phyloP scores from a whole-genome alignment of 75 land plant genomes.

The Selaginella moellendorffii region DNA sequence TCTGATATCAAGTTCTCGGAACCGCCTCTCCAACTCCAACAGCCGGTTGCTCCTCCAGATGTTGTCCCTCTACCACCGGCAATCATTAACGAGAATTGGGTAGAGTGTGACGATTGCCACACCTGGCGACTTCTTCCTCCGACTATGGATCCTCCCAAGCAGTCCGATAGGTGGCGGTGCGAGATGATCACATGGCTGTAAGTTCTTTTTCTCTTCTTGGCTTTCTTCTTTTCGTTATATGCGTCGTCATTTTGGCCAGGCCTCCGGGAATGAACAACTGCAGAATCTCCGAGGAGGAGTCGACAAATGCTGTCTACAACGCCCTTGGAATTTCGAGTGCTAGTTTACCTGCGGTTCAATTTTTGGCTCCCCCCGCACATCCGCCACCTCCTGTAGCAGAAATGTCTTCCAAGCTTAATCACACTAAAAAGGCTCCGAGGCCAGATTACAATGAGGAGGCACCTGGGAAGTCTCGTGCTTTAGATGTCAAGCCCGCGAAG shows the following conservation, averaged over 20 bases:
- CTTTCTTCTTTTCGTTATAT: neutral
- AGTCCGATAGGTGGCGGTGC: slow-evolving; percentile 72
- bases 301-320: slow-evolving; percentile 48
- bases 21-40: neutral
- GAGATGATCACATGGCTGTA: slow-evolving; percentile 88
- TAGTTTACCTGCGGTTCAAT: slow-evolving; percentile 6
- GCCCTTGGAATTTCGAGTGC: slow-evolving; percentile 13
- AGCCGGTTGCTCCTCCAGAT: neutral
- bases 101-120: slow-evolving; percentile 62
- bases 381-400: neutral
- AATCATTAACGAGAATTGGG: slow-evolving; percentile 59
- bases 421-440: neutral
- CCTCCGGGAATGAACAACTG: slow-evolving; percentile 68
- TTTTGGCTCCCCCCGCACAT: neutral
- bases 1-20: neutral
- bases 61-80: slow-evolving; percentile 13
- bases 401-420: neutral
- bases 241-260: slow-evolving; percentile 24
- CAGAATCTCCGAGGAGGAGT: slow-evolving; percentile 48
- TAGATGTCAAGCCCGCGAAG: neutral
- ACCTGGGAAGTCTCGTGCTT: too few relatives aligned
- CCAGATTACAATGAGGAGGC: too few relatives aligned
- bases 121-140: slow-evolving; percentile 78
- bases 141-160: slow-evolving; percentile 20
- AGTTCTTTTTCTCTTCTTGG: too few relatives aligned